Conservation (phyloP, 2,329 filamentous ascomycete genomes). For the Botrytis medusae region DNA sequence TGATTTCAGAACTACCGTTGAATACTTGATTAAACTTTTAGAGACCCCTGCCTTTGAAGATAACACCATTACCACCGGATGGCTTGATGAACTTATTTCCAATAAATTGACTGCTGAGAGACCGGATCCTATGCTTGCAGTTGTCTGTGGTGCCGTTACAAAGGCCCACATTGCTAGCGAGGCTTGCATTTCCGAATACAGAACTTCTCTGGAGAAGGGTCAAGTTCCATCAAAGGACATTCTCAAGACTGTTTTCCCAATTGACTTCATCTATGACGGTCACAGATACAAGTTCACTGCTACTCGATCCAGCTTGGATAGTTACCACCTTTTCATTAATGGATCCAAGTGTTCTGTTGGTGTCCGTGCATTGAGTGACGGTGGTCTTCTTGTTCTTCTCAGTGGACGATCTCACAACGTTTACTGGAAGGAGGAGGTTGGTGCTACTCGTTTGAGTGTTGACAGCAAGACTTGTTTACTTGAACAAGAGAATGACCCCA, state of each 20-base stretch:
- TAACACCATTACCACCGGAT: slow-evolving; percentile 98
- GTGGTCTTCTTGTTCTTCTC: slow-evolving; percentile 86
- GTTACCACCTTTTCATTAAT: slow-evolving; percentile 98
- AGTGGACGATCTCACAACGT: slow-evolving; percentile 94
- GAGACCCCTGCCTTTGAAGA: slow-evolving; percentile 98
- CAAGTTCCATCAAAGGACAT: slow-evolving; percentile 97
- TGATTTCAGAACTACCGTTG: slow-evolving; percentile 97
- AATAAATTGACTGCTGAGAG: slow-evolving; percentile 96
- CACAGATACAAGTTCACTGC: slow-evolving; percentile 97
- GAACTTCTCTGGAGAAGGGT: slow-evolving; percentile 87
- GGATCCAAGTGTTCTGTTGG: slow-evolving; percentile 94
- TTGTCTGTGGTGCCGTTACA: slow-evolving; percentile 90
- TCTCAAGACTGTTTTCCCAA: slow-evolving; percentile 93
- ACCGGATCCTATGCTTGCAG: slow-evolving; percentile 89
- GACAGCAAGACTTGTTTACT: slow-evolving; percentile 97
- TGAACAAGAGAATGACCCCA: slow-evolving; percentile 98
- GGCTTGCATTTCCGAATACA: slow-evolving; percentile 82
- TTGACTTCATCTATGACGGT: slow-evolving; percentile 99
- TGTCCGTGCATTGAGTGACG: slow-evolving; percentile 88
- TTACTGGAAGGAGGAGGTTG: slow-evolving; percentile 99
- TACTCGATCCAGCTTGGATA: slow-evolving; percentile 86
- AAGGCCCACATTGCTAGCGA: slow-evolving; percentile 96
- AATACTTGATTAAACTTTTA: slow-evolving; percentile 97
- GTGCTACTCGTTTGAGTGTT: slow-evolving; percentile 90
- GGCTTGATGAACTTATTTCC: slow-evolving; percentile 97